Conservation (phyloP, 2,329 filamentous ascomycete genomes). For the Penicillium sp. region DNA sequence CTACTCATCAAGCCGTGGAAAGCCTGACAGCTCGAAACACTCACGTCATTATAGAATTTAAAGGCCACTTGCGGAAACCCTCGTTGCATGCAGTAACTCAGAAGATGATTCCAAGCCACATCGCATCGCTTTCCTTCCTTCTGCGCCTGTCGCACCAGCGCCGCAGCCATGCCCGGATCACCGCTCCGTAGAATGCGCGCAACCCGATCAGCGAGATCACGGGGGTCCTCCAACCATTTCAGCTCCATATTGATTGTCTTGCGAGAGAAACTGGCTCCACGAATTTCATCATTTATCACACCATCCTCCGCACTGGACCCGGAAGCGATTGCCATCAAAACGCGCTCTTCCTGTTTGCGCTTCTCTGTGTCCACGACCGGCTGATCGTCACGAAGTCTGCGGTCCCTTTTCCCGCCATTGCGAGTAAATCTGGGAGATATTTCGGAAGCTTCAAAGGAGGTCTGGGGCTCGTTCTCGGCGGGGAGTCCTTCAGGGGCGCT, state of each 20-base stretch:
- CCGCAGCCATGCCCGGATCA: slow-evolving; percentile 66
- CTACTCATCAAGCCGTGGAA: neutral
- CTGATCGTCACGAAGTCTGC: neutral
- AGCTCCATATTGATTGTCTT: slow-evolving; percentile 58
- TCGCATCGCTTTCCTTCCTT: slow-evolving; percentile 65
- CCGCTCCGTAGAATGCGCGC: slow-evolving; percentile 60
- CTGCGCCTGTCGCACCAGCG: slow-evolving; percentile 66
- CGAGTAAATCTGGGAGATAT: neutral
- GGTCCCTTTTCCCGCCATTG: slow-evolving; percentile 1
- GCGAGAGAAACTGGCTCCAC: slow-evolving; percentile 2
- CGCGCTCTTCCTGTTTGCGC: slow-evolving; percentile 5
- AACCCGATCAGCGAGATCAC: slow-evolving; percentile 71
- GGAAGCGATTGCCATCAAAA: slow-evolving; percentile 14
- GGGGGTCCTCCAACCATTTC: slow-evolving; percentile 67
- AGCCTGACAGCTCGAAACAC: slow-evolving; percentile 19
- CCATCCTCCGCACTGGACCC: slow-evolving; percentile 16
- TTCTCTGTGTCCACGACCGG: neutral
- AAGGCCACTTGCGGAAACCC: slow-evolving; percentile 66
- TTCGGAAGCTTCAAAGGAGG: neutral
- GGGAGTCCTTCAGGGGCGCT: neutral
- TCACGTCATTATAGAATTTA: slow-evolving; percentile 85
- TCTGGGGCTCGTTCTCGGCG: slow-evolving; percentile 1
- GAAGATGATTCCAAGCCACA: slow-evolving; percentile 86
- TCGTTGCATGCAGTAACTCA: slow-evolving; percentile 68
- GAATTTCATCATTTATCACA: slow-evolving; percentile 9